Evolutionary conservation across 2,329 filamentous ascomycete genomes (phyloP).

Genomic region (Xylaria sp.): DNA sequence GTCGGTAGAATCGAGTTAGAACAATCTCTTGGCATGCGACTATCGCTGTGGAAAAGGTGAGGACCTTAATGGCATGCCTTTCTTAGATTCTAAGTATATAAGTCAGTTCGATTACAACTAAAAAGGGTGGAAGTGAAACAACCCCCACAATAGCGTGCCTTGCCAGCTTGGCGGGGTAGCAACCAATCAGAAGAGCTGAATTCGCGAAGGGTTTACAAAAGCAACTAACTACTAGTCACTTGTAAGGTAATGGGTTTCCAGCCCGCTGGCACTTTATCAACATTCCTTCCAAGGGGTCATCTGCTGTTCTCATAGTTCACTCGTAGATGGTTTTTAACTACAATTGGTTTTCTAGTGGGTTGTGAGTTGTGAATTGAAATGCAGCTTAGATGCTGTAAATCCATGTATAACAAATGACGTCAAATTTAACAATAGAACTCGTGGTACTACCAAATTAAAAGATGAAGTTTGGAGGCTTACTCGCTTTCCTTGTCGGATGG

Average conservation of each 20-base stretch:
- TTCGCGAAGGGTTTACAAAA: constrained; percentile 20
- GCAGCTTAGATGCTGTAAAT: background rate
- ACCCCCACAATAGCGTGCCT: constrained; percentile 12
- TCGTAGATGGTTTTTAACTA: background rate
- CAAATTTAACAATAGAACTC: background rate
- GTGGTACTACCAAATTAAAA: background rate
- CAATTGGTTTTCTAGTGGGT: background rate
- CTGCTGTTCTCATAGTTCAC: background rate
- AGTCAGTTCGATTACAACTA: too few species aligned
- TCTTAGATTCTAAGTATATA: background rate
- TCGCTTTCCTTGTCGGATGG: background rate
- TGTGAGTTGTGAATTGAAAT: background rate
- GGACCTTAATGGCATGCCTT: constrained; percentile 4
- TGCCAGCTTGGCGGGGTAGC: constrained; percentile 9
- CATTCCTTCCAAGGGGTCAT: background rate
- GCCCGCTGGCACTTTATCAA: background rate
- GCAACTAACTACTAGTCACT: constrained; percentile 10
- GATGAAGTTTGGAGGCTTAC: background rate
- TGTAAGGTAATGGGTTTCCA: background rate
- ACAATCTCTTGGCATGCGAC: background rate
- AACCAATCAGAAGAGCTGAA: constrained; percentile 31
- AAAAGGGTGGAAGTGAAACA: background rate
- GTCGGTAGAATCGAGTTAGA: background rate
- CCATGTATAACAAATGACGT: constrained; percentile 13
- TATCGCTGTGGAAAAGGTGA: constrained; percentile 2